Percentiles rank a stretch among this genome's conserved stretches.
Conservation (phyloP, 148 eudicot genomes). For the Vaccinium darrowii region DNA sequence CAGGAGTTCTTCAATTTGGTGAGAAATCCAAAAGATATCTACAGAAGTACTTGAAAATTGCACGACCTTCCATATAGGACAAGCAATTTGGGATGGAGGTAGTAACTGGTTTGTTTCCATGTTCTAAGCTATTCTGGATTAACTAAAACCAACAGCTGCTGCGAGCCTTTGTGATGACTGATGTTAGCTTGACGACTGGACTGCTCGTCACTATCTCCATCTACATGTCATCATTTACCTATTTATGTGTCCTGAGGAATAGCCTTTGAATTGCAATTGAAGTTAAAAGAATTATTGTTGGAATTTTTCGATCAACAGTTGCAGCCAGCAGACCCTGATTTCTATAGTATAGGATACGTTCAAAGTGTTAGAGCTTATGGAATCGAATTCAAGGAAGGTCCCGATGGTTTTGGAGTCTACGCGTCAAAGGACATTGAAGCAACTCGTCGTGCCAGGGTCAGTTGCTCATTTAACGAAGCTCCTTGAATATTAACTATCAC, state of each 20-base stretch:
- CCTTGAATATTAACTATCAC: not conserved
- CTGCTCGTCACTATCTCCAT: too few species aligned
- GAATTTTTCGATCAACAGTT: constrained; percentile 38
- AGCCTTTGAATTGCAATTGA: not conserved
- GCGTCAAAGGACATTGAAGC: constrained; percentile 92
- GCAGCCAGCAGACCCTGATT: constrained; percentile 88
- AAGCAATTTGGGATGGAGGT: too few species aligned
- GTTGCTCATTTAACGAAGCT: constrained; percentile 10
- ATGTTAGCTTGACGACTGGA: too few species aligned
- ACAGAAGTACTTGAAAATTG: too few species aligned
- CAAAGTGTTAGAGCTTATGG: constrained; percentile 94
- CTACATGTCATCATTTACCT: not conserved
- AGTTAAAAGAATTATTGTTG: not conserved
- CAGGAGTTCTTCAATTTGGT: too few species aligned
- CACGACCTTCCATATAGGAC: too few species aligned
- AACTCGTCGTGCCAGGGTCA: constrained; percentile 86
- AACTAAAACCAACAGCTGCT: not conserved
- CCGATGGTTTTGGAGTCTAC: constrained; percentile 90
- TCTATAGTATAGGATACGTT: constrained; percentile 85
- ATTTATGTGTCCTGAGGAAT: not conserved
- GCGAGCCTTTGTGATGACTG: not conserved
- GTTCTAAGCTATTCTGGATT: not conserved
- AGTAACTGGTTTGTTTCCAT: too few species aligned
- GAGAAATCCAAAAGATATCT: too few species aligned
- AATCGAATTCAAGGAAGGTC: constrained; percentile 93